phyloP scores from a whole-genome alignment of 495 filamentous ascomycete species.

The Pyrenula massariospora region DNA sequence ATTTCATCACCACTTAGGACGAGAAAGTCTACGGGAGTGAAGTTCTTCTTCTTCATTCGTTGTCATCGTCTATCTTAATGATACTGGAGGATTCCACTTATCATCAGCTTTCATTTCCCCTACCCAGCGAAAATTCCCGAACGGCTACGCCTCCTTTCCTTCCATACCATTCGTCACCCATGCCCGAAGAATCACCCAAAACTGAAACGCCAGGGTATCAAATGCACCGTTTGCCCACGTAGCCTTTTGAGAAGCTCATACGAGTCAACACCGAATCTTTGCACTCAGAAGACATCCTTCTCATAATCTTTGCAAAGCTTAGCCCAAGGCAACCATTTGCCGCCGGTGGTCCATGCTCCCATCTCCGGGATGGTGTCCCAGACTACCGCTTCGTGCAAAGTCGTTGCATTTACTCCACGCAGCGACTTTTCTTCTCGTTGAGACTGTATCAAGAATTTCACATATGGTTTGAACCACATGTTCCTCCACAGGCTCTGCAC shows the following conservation, averaged over 20 bases:
- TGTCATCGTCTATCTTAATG: no score
- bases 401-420: conserved; percentile 33
- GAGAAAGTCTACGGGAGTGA: no score
- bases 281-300: conserved; percentile 38
- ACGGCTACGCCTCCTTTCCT: neutral
- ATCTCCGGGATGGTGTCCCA: conserved; percentile 30
- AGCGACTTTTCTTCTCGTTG: conserved; percentile 28
- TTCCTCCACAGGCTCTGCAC: conserved; percentile 35
- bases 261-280: conserved; percentile 56
- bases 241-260: conserved; percentile 41
- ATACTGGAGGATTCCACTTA: no score
- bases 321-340: conserved; percentile 38
- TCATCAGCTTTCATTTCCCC: no score
- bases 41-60: no score
- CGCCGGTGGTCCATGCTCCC: conserved; percentile 47
- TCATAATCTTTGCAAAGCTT: conserved; percentile 43
- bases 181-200: neutral
- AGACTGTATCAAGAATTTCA: conserved; percentile 37
- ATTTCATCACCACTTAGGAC: no score
- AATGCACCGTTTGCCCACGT: conserved; percentile 14
- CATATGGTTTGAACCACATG: conserved; percentile 47
- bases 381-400: conserved; percentile 41
- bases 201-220: neutral
- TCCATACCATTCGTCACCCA: neutral
- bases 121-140: no score